A percentile compares a stretch with the other conserved stretches of the same genome.
Evolutionary conservation across 2,329 filamentous ascomycete species (phyloP).

Genomic region (Fusarium piperis): DNA sequence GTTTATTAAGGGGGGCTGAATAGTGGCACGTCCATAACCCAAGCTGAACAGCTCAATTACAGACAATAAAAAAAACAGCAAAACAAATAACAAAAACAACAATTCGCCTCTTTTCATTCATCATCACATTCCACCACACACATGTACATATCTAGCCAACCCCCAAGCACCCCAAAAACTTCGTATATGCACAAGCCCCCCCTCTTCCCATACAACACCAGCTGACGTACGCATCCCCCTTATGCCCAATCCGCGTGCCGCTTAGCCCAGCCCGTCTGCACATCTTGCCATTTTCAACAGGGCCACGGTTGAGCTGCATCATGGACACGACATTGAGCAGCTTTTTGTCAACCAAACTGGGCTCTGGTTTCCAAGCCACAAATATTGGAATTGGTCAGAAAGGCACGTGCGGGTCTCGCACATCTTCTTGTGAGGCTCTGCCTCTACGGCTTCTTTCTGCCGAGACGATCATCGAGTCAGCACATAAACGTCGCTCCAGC

Average conservation of each 20-base stretch:
- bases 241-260: not conserved
- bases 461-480: not conserved
- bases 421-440: not conserved
- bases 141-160: not conserved
- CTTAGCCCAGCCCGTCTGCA: not conserved
- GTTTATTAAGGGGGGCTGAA: not conserved
- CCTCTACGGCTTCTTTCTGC: not conserved
- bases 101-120: not conserved
- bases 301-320: not conserved
- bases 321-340: slow-evolving; percentile 7
- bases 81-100: not conserved
- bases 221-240: slow-evolving; percentile 1
- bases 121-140: not conserved
- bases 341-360: not conserved
- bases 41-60: not conserved
- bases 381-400: not conserved
- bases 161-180: not conserved
- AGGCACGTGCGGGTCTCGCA: not conserved
- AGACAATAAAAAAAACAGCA: not conserved
- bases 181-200: not conserved
- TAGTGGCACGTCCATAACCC: not conserved
- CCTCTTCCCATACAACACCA: not conserved
- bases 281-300: not conserved
- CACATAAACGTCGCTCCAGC: not conserved
- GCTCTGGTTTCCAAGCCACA: slow-evolving; percentile 1